Evolutionary conservation across 495 filamentous ascomycete genomes (phyloP).

Genomic region (Articulospora tetracladia): DNA sequence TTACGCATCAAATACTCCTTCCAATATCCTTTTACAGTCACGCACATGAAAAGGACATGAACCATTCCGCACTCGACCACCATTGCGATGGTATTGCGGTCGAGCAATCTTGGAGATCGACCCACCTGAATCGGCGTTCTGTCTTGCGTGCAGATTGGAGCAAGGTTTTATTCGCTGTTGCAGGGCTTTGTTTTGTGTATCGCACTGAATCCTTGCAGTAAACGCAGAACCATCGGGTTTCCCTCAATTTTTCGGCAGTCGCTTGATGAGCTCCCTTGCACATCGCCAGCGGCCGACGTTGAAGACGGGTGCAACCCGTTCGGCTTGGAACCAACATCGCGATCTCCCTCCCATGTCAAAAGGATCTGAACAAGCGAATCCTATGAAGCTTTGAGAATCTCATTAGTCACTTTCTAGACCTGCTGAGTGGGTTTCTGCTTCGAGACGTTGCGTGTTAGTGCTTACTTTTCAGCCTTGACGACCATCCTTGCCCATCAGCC

Average conservation of each 20-base stretch:
- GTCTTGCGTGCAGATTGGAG: conserved; percentile 5
- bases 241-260: conserved; percentile 10
- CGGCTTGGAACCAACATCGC: not conserved
- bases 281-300: conserved; percentile 7
- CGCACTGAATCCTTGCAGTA: conserved; percentile 1
- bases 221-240: conserved; percentile 9
- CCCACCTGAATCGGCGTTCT: conserved; percentile 5
- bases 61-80: not conserved
- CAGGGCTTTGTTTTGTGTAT: conserved; percentile 4
- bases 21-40: no score
- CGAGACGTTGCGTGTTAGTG: conserved; percentile 8
- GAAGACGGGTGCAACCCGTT: not conserved
- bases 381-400: not conserved
- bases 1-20: not conserved
- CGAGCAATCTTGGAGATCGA: conserved; percentile 15
- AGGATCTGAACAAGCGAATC: not conserved
- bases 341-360: not conserved
- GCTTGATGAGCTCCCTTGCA: not conserved
- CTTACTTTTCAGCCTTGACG: conserved; percentile 15
- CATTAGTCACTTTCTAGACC: conserved; percentile 6
- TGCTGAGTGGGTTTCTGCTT: conserved; percentile 11
- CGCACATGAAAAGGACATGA: no score
- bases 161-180: conserved; percentile 20
- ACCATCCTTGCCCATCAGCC: conserved; percentile 7
- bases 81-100: not conserved